Conservation (phyloP, 2,329 filamentous ascomycete genomes). For the Alternaria tenuissima region DNA sequence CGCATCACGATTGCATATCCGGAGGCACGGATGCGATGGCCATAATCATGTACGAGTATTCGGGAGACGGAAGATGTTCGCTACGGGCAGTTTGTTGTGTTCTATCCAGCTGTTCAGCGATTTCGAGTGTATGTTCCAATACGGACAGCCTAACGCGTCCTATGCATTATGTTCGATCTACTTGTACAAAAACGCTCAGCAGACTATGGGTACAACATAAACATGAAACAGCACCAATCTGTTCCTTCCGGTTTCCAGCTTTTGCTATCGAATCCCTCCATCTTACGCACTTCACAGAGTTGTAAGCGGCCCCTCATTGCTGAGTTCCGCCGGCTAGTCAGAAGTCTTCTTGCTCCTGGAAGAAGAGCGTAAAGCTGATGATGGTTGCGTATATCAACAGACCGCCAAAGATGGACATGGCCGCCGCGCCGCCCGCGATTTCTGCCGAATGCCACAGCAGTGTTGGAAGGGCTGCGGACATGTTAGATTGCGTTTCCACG, state of each 20-base stretch:
- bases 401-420: conserved; percentile 93
- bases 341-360: conserved; percentile 97
- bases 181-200: conserved; percentile 40
- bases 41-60: conserved; percentile 16
- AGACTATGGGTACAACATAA: conserved; percentile 22
- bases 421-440: conserved; percentile 84
- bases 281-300: background rate
- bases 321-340: conserved; percentile 56
- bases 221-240: conserved; percentile 8
- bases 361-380: conserved; percentile 98
- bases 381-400: conserved; percentile 97
- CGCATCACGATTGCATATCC: no score
- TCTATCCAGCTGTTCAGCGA: background rate
- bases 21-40: background rate
- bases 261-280: background rate
- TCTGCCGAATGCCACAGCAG: conserved; percentile 86
- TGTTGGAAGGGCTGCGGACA: conserved; percentile 76
- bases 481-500: conserved; percentile 18
- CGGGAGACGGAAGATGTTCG: background rate
- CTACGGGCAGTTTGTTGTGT: background rate
- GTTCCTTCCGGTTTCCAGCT: background rate
- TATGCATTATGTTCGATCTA: conserved; percentile 24
- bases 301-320: conserved; percentile 18
- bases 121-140: background rate
- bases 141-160: background rate